A percentile compares a stretch with the other conserved stretches of the same genome.
These are phyloP conservation scores for Nepenthes alata DNA, from an alignment of 179 eudicot genomes.

Conservation along the genomic window DNA sequence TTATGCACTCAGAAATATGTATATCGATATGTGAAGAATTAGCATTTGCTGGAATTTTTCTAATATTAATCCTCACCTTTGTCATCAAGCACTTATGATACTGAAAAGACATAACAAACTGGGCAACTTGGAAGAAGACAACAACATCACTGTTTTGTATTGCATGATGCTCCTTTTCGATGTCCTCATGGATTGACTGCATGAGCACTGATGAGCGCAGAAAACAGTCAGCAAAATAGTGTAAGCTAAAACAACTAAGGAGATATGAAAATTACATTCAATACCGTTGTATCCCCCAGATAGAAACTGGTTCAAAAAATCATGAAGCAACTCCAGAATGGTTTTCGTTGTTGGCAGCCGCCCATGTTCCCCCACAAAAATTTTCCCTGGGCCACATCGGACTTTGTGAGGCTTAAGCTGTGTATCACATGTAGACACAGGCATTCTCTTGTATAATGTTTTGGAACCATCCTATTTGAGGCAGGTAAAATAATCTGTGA, in stretches of 20 bases:
- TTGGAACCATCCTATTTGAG: constrained; percentile 78
- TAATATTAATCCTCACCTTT: constrained; percentile 37
- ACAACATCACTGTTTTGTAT: constrained; percentile 63
- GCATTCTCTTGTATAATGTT: constrained; percentile 62
- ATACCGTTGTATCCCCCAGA: constrained; percentile 91
- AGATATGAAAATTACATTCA: not conserved
- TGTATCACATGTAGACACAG: constrained; percentile 43
- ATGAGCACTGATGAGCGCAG: constrained; percentile 45
- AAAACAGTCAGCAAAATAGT: constrained; percentile 6
- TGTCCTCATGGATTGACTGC: constrained; percentile 73
- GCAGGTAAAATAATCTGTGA: constrained; percentile 8
- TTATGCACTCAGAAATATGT: too few relatives aligned
- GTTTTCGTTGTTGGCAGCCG: constrained; percentile 54
- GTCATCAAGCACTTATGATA: constrained; percentile 40
- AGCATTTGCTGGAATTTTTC: too few relatives aligned
- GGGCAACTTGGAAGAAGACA: constrained; percentile 81
- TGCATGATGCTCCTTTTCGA: constrained; percentile 71
- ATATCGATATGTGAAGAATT: not conserved
- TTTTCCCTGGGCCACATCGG: constrained; percentile 64
- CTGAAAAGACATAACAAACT: constrained; percentile 69
- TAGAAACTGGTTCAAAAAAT: constrained; percentile 66
- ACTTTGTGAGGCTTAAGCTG: constrained; percentile 49
- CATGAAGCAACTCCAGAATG: constrained; percentile 44
- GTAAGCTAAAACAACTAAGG: not conserved
- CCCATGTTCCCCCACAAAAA: constrained; percentile 42